Percentiles rank a stretch among this genome's conserved stretches.
Evolutionary conservation across 1,139 yeast genomes (phyloP).

Genomic region (Candida tropicalis): DNA sequence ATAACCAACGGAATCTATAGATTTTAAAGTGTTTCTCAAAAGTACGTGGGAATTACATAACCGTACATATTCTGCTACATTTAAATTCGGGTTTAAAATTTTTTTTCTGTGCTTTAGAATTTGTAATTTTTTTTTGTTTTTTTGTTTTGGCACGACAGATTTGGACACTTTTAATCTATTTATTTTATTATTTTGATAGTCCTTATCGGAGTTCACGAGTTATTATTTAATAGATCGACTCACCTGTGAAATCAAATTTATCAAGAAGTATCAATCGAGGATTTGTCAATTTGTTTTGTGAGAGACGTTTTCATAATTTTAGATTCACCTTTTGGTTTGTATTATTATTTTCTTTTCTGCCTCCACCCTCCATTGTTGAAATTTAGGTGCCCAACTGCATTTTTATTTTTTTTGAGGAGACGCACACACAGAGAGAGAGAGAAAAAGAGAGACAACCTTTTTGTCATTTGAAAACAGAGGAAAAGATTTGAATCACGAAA

Average conservation of each 20-base stretch:
- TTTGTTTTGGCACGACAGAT: neutral
- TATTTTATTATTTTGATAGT: too few relatives aligned
- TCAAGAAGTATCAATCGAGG: too few relatives aligned
- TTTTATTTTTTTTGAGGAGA: slow-evolving; percentile 1
- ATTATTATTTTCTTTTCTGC: too few relatives aligned
- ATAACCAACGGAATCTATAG: neutral
- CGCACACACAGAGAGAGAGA: neutral
- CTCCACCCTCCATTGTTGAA: neutral
- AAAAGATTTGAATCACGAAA: too few relatives aligned
- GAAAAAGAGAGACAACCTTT: too few relatives aligned
- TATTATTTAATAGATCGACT: too few relatives aligned
- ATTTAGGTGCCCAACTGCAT: neutral
- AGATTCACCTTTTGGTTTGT: neutral
- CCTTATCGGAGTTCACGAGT: too few relatives aligned
- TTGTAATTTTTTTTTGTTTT: neutral
- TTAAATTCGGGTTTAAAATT: neutral
- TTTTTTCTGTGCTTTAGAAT: neutral
- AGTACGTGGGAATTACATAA: neutral
- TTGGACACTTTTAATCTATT: neutral
- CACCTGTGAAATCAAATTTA: too few relatives aligned
- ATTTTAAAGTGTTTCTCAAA: neutral
- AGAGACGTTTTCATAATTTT: neutral
- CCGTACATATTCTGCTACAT: neutral
- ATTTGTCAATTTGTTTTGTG: too few relatives aligned
- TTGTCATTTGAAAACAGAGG: too few relatives aligned